Conservation (phyloP, 805 yeast species). For the Wickerhamomyces mucosus region DNA sequence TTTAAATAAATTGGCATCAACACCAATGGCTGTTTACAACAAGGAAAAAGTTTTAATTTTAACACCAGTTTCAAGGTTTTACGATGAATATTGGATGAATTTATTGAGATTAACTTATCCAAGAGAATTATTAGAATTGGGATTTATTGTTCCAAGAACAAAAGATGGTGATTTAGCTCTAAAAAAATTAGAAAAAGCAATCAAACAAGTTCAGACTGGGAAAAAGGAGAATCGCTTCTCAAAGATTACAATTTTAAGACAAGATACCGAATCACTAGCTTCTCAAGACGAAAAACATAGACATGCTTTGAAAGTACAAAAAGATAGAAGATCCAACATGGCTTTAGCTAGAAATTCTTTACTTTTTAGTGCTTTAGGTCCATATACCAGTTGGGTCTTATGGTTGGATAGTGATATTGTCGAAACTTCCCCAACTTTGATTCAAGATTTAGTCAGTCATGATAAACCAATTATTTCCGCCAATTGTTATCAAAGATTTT, state of each 20-base stretch:
- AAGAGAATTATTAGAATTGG: constrained; percentile 74
- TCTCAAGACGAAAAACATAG: constrained; percentile 80
- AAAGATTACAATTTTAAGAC: constrained; percentile 82
- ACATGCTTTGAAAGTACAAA: constrained; percentile 81
- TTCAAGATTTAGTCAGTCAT: constrained; percentile 82
- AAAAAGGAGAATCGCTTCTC: constrained; percentile 60
- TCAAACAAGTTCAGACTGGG: constrained; percentile 60
- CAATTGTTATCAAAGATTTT: constrained; percentile 82
- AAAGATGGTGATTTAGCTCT: constrained; percentile 76
- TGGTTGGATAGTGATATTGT: constrained; percentile 96
- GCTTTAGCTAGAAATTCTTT: constrained; percentile 91
- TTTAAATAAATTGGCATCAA: constrained; percentile 66
- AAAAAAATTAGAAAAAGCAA: constrained; percentile 60
- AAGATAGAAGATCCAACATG: constrained; percentile 83
- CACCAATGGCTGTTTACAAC: constrained; percentile 62
- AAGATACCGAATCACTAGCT: constrained; percentile 71
- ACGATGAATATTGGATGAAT: constrained; percentile 83
- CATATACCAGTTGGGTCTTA: constrained; percentile 87
- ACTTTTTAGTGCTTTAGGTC: constrained; percentile 79
- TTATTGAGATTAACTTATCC: constrained; percentile 70
- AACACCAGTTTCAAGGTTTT: constrained; percentile 85
- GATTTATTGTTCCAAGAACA: constrained; percentile 83
- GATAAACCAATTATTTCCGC: constrained; percentile 86
- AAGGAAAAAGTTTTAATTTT: constrained; percentile 78
- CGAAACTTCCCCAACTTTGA: constrained; percentile 74